Conservation (phyloP, 139 green algal genomes). For the Tetratostichococcus sp. region DNA sequence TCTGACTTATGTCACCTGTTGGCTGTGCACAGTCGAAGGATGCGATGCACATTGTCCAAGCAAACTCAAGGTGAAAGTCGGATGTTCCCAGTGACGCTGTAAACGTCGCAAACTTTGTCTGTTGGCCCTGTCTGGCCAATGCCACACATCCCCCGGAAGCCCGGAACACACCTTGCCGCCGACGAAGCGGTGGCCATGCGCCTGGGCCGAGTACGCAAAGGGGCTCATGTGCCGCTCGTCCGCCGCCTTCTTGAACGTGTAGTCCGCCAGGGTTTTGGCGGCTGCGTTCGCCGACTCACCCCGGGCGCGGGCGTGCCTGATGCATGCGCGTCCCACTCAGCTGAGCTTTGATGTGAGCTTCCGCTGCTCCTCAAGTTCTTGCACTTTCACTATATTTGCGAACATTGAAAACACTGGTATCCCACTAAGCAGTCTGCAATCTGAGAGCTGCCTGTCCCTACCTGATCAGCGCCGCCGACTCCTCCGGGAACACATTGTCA, state of each 20-base stretch:
- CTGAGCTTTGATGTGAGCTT: no score
- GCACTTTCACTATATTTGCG: no score
- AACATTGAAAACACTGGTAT: no score
- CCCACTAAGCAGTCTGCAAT: no score
- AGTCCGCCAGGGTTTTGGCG: slow-evolving; percentile 43
- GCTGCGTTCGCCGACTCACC: slow-evolving; percentile 33
- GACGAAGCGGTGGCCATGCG: slow-evolving; percentile 16
- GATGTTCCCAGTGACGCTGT: neutral
- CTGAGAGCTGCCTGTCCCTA: no score
- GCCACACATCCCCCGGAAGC: neutral
- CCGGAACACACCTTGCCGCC: slow-evolving; percentile 60
- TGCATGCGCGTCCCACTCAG: no score
- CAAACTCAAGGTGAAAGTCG: neutral
- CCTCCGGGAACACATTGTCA: slow-evolving; percentile 96
- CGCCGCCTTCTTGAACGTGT: slow-evolving; percentile 35
- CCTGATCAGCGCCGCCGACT: slow-evolving; percentile 50
- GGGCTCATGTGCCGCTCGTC: slow-evolving; percentile 71
- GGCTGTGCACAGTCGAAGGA: no score
- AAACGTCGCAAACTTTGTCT: slow-evolving; percentile 3
- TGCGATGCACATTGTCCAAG: neutral
- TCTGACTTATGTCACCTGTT: no score
- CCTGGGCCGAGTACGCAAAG: slow-evolving; percentile 71
- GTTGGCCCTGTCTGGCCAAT: no score
- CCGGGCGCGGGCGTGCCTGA: slow-evolving; percentile 3
- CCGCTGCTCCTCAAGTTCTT: no score